Percentiles rank a stretch among this genome's conserved stretches.
Conservation (phyloP, 768 basidiomycete species). For the Dioszegia hungarica region DNA sequence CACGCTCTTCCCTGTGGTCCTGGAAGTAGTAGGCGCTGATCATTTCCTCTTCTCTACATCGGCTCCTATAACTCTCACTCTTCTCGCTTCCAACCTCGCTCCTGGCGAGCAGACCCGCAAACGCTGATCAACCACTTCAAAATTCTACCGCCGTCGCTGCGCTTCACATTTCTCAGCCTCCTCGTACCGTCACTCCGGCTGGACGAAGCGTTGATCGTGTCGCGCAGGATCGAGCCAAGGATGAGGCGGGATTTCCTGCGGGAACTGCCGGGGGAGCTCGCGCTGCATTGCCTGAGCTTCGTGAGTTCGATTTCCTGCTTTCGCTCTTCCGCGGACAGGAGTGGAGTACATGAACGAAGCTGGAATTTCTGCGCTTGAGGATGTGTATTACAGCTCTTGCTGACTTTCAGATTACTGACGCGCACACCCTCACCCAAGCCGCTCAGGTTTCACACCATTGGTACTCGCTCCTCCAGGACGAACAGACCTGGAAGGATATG, state of each 20-base stretch:
- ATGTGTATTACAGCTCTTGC: background rate
- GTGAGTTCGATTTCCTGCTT: constrained; percentile 34
- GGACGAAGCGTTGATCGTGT: constrained; percentile 42
- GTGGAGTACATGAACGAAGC: no score
- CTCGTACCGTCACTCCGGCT: constrained; percentile 36
- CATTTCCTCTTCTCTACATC: no score
- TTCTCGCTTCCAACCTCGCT: no score
- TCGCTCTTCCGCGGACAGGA: no score
- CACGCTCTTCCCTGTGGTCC: background rate
- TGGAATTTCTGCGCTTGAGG: background rate
- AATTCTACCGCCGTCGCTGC: background rate
- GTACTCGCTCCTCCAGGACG: constrained; percentile 66
- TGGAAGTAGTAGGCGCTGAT: no score
- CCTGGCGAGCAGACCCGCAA: background rate
- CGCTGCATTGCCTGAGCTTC: constrained; percentile 68
- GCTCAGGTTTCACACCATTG: constrained; percentile 68
- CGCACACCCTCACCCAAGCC: constrained; percentile 64
- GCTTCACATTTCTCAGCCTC: constrained; percentile 34
- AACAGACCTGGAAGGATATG: constrained; percentile 74
- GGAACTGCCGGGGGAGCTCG: constrained; percentile 66
- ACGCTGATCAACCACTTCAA: constrained; percentile 8
- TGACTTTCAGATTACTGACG: constrained; percentile 59
- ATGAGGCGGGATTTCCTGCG: constrained; percentile 50
- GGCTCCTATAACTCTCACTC: no score
- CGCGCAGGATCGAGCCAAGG: constrained; percentile 42